Base-by-base conservation (phyloP, 176 grass and related monocot species). In the Phragmites australis region DNA sequence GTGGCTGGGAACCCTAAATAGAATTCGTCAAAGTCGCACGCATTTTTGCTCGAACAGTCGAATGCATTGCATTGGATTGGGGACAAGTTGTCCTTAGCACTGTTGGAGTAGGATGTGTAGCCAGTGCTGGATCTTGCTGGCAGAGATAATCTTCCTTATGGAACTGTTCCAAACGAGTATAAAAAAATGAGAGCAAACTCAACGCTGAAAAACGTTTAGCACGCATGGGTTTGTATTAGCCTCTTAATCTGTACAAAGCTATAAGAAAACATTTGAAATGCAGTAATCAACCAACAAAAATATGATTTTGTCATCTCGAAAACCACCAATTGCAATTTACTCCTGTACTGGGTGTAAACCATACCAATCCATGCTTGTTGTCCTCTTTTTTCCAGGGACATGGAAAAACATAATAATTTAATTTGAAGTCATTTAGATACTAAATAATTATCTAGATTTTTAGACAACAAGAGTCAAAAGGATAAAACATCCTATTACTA, bases 11-110 rank as follows among this genome's bases (percentile, higher is more conserved):
- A 70, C 39, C 12, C 39, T 9, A 10, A 22, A 39, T 9, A 10
- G 31, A 39, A 70, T 16, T 73, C 17, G 84, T 86, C 77, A 81
- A 81, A 74, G 49, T 40, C 57, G 25, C 49, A 19, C 14, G 15
- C 58, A 21, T 55, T 66, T 66, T 60, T 3, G 49, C 25, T 46
- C 15, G 32, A 52, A 2, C 11, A 15, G 27, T 7, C 2, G 19
- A 10, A 31, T 11, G 14, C 45, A 18, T 15, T 21, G 69, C 54
- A 9, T 2, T 16, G 56, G 69, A 61, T 62, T 14, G 2, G 5
- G 12, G 45, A 56, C 6, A 18, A 78, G 78, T 41, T 55, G 25
- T 30, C 34, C 34, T 2, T 32, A 26, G 23, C 6, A 10, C 34
- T 22, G 2, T 29, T 25, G 31, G 46, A 6, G 46, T 39, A 23